These are phyloP conservation scores for Fragaria nilgerrensis DNA, from an alignment of 306 rosid genomes.

Conservation along the genomic window DNA sequence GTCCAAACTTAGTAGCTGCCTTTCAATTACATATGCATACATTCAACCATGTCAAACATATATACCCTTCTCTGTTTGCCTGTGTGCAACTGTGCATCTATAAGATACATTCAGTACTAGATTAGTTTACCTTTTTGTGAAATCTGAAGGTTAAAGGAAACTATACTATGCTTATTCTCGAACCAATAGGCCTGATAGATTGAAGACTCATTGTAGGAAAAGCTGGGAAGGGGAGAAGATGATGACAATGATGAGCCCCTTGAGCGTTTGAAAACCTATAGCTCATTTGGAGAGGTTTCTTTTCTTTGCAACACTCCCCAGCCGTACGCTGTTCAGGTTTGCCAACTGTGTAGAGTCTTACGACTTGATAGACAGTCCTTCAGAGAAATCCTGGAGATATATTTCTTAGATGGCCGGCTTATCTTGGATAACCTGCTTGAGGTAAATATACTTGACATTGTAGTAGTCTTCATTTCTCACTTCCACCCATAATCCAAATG, in stretches of 20 bases:
- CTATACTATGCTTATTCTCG: background rate
- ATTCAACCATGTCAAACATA: background rate
- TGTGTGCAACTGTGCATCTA: background rate
- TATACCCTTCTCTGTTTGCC: background rate
- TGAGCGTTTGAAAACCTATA: conserved; percentile 27
- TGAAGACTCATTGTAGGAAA: conserved; percentile 34
- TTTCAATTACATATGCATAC: background rate
- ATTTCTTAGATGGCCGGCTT: conserved; percentile 51
- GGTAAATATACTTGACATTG: conserved; percentile 29
- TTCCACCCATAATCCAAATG: background rate
- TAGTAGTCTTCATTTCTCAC: background rate
- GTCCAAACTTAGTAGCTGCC: background rate
- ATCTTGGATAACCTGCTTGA: conserved; percentile 59
- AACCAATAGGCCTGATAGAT: conserved; percentile 10
- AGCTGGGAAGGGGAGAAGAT: conserved; percentile 35
- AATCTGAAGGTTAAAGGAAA: background rate
- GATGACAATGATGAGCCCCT: conserved; percentile 31
- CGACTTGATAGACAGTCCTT: conserved; percentile 60
- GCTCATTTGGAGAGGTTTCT: conserved; percentile 60
- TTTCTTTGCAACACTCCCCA: conserved; percentile 61
- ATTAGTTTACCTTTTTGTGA: background rate
- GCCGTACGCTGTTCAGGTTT: conserved; percentile 37
- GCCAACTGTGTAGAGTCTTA: conserved; percentile 52
- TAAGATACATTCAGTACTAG: background rate
- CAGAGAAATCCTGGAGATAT: conserved; percentile 43